Base-by-base conservation (phyloP, 805 yeast species). In the Geotrichum ghanense region DNA sequence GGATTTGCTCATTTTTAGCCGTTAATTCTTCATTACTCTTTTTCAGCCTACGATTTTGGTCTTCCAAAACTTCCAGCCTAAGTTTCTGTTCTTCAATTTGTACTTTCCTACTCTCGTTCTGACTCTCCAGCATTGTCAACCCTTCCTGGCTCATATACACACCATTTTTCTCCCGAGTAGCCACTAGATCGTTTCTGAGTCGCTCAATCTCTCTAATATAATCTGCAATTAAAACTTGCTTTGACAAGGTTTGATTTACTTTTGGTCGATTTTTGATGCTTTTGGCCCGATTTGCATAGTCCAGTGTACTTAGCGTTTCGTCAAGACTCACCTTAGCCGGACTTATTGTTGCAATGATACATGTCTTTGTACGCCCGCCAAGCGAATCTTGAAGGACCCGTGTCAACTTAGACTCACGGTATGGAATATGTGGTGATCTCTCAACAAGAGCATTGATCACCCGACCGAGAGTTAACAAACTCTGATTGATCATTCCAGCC, bases 401-500 rank as follows among this genome's bases (percentile, higher is more conserved):
- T 0, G 95, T 85, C 50, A 85, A 70, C 62, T 85, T 85, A 0
- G 92, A 83, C 53, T 85, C 95, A 52, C 95, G 60, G 59, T 87
- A 88, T 0, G 97, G 97, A 25, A 90, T 77, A 60, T 86, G 95
- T 2, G 73, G 64, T 17, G 72, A 69, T 37, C 71, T 71, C 53
- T 79, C 85, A 2, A 78, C 84, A 16, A 82, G 63, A 1, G 79
- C 71, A 60, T 83, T 88, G 19, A 90, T 89, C 1, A 90, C 97
- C 51, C 95, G 71, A 1, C 97, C 97, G 40, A 90, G 70, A 0
- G 96, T 82, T 27, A 90, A 66, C 45, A 90, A 68, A 62, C 94
- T 83, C 62, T 87, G 95, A 63, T 90, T 90, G 44, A 89, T 89
- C 20, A 86, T 78, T 0, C 96, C 97, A 0, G 97, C 95, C 59